Conservation (phyloP, 371 early-diverging fungal genomes). For the Dichotomocladium elegans region DNA sequence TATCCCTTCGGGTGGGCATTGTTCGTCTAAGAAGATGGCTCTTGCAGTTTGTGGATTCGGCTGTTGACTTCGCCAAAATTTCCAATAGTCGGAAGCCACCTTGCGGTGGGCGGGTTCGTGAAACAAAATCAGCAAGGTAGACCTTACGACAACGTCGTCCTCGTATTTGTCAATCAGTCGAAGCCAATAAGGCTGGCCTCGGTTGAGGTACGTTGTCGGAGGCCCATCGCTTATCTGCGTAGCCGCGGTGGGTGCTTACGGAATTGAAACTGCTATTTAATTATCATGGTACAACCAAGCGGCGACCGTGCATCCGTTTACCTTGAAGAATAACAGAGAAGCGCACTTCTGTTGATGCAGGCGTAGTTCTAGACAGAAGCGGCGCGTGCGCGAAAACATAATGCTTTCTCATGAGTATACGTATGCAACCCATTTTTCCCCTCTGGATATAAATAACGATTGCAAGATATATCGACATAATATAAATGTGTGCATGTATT, state of each 20-base stretch:
- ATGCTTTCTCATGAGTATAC: no score
- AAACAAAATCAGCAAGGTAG: conserved; percentile 65
- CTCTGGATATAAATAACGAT: no score
- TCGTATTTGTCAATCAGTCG: conserved; percentile 31
- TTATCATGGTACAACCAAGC: no score
- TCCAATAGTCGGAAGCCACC: conserved; percentile 69
- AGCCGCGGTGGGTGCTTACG: conserved; percentile 41
- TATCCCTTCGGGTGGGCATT: conserved; percentile 36
- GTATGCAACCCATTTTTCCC: no score
- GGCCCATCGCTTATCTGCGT: conserved; percentile 31
- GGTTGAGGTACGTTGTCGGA: conserved; percentile 62
- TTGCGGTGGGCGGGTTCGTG: conserved; percentile 71
- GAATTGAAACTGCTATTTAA: no score
- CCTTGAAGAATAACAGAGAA: no score
- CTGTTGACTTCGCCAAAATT: conserved; percentile 78
- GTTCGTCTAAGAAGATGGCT: conserved; percentile 61
- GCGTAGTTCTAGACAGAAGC: no score
- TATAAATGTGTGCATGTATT: no score
- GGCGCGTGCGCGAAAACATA: no score
- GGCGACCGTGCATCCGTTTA: no score
- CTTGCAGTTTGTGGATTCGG: conserved; percentile 54
- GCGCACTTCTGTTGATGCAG: no score
- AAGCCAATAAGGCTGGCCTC: conserved; percentile 59
- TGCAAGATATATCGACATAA: no score
- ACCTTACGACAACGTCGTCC: conserved; percentile 43